These are phyloP conservation scores for Incumbomyces delicatus DNA, from an alignment of 2,329 filamentous ascomycete genomes.

Conservation along the genomic window DNA sequence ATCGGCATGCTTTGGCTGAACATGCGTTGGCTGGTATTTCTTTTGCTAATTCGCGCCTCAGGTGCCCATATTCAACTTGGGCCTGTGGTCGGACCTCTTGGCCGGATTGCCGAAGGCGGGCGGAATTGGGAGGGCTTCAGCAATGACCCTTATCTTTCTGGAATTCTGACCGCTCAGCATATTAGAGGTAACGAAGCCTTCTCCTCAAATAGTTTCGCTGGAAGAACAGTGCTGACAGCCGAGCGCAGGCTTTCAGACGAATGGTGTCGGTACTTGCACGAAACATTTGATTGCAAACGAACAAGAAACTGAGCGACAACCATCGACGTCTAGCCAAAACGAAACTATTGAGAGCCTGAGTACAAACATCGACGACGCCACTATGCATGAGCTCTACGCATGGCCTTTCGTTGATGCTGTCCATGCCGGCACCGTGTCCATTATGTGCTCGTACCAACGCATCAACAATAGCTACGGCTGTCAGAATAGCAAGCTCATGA, in stretches of 20 bases:
- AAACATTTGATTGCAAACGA: conserved; percentile 58
- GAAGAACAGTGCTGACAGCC: too few species aligned
- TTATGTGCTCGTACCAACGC: conserved; percentile 41
- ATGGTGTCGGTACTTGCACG: conserved; percentile 32
- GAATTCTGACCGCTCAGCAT: conserved; percentile 33
- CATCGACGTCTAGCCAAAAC: conserved; percentile 37
- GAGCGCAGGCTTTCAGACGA: conserved; percentile 32
- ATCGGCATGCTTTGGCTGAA: too few species aligned
- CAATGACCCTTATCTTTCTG: conserved; percentile 40
- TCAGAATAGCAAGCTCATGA: conserved; percentile 38
- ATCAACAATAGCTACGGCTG: conserved; percentile 42
- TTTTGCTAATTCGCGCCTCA: neutral
- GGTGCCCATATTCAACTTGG: conserved; percentile 72
- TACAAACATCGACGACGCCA: conserved; percentile 60
- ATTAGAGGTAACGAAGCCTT: conserved; percentile 21
- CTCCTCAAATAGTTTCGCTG: neutral
- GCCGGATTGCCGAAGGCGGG: conserved; percentile 29
- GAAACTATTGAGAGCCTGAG: conserved; percentile 34
- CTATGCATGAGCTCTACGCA: conserved; percentile 64
- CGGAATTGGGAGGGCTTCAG: conserved; percentile 43
- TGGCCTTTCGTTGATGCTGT: conserved; percentile 72
- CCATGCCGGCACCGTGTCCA: conserved; percentile 49
- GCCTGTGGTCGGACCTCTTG: conserved; percentile 32
- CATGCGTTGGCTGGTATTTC: too few species aligned
- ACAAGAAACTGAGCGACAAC: conserved; percentile 43